These are phyloP conservation scores for Collybia sordida DNA, from an alignment of 768 basidiomycete genomes.

Conservation along the genomic window DNA sequence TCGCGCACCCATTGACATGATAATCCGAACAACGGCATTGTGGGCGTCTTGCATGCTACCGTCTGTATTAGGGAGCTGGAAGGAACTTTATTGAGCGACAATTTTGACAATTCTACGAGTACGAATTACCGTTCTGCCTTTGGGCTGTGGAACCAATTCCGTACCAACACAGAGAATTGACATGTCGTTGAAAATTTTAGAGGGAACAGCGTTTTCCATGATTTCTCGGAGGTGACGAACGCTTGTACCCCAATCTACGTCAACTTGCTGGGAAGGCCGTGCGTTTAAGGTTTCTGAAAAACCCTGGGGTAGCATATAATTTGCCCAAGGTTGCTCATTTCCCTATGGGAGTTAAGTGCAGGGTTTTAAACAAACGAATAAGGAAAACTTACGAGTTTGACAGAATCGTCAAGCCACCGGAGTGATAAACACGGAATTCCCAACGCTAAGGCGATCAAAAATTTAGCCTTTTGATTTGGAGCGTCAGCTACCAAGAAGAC, in stretches of 20 bases:
- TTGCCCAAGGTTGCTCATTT: conserved; percentile 55
- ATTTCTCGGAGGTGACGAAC: conserved; percentile 57
- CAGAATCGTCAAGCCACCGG: conserved; percentile 50
- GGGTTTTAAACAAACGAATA: background rate
- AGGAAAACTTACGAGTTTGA: conserved; percentile 26
- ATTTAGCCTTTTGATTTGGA: conserved; percentile 73
- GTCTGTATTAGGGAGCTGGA: conserved; percentile 23
- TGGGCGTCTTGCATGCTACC: conserved; percentile 38
- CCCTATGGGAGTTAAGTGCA: conserved; percentile 22
- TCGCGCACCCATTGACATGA: conserved; percentile 76
- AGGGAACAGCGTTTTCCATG: conserved; percentile 53
- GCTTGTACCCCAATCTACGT: conserved; percentile 47
- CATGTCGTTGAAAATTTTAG: conserved; percentile 55
- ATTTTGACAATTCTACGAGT: background rate
- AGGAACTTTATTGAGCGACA: conserved; percentile 7
- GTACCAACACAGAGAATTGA: conserved; percentile 60
- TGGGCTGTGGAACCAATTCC: conserved; percentile 51
- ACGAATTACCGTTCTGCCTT: conserved; percentile 34
- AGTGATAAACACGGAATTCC: conserved; percentile 80
- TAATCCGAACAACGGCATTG: conserved; percentile 58
- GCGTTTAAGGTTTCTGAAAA: conserved; percentile 35
- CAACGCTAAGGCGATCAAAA: conserved; percentile 76
- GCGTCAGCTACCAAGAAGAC: conserved; percentile 72
- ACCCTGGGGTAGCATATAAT: conserved; percentile 63
- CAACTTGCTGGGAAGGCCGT: conserved; percentile 45